These are phyloP conservation scores for Quercus phellos DNA, from an alignment of 331 rosid genomes.

Conservation along the genomic window DNA sequence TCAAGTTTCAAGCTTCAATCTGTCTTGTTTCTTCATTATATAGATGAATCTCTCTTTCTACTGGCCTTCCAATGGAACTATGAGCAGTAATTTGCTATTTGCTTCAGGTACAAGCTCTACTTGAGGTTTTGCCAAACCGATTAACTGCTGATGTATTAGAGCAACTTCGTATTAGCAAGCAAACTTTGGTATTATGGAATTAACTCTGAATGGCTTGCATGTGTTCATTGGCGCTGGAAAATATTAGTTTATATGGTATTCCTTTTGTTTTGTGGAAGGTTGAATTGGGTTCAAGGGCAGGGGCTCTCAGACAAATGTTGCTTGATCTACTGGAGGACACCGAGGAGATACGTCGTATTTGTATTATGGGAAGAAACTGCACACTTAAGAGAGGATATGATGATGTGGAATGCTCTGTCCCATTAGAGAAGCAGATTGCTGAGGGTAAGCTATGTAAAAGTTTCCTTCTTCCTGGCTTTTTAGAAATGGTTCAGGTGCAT, in stretches of 20 bases:
- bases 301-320: slow-evolving; percentile 90
- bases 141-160: slow-evolving; percentile 86
- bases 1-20: neutral
- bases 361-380: slow-evolving; percentile 92
- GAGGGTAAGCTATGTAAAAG: slow-evolving; percentile 52
- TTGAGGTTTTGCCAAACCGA: slow-evolving; percentile 82
- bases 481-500: slow-evolving; percentile 9
- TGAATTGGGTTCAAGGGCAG: slow-evolving; percentile 94
- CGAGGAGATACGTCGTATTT: slow-evolving; percentile 76
- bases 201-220: slow-evolving; percentile 8
- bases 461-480: slow-evolving; percentile 6
- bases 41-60: neutral
- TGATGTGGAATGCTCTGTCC: slow-evolving; percentile 61
- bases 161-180: slow-evolving; percentile 98
- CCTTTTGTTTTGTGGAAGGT: slow-evolving; percentile 52
- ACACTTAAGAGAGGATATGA: slow-evolving; percentile 48
- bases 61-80: neutral
- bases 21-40: neutral
- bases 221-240: slow-evolving; percentile 9
- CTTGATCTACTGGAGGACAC: slow-evolving; percentile 96
- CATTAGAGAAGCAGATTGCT: slow-evolving; percentile 81
- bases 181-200: slow-evolving; percentile 63
- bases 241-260: slow-evolving; percentile 8
- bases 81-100: slow-evolving; percentile 7
- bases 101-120: slow-evolving; percentile 75